Conservation (phyloP, 2,329 filamentous ascomycete species). For the Fusarium staphyleae region DNA sequence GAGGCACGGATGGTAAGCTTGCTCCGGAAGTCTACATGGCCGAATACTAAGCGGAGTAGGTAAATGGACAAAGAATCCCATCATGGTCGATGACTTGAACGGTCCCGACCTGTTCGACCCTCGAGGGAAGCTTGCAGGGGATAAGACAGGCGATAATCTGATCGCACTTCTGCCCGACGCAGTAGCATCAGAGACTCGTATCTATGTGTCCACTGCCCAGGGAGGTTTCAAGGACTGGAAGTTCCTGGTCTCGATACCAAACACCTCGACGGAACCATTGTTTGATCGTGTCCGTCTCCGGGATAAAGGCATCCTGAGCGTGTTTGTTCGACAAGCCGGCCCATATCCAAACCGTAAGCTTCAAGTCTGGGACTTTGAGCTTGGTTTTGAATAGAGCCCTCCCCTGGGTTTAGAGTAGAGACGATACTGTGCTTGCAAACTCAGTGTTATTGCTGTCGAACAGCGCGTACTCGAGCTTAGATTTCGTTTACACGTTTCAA, state of each 20-base stretch:
- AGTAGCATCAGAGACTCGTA: neutral
- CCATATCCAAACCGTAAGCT: slow-evolving; percentile 19
- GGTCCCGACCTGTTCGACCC: slow-evolving; percentile 27
- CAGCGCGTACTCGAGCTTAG: no score
- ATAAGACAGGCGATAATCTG: slow-evolving; percentile 15
- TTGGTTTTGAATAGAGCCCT: slow-evolving; percentile 2
- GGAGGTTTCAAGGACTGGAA: slow-evolving; percentile 20
- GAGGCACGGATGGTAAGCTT: neutral
- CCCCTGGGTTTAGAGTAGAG: no score
- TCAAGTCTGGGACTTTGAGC: slow-evolving; percentile 30
- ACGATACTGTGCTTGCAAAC: neutral
- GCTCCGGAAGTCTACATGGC: rapidly evolving
- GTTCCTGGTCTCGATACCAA: slow-evolving; percentile 13
- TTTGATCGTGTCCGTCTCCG: slow-evolving; percentile 17
- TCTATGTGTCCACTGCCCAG: slow-evolving; percentile 18
- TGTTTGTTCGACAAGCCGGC: slow-evolving; percentile 21
- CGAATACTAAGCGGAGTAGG: neutral
- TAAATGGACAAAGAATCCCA: slow-evolving; percentile 25
- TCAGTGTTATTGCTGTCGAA: neutral
- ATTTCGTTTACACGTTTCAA: no score
- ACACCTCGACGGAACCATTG: slow-evolving; percentile 21
- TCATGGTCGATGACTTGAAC: slow-evolving; percentile 14
- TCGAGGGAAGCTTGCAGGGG: slow-evolving; percentile 26
- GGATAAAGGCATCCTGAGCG: slow-evolving; percentile 13
- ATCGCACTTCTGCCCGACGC: slow-evolving; percentile 18